Conservation (phyloP, 108 stramenopile genomes). For the Bacterosira constricta region DNA sequence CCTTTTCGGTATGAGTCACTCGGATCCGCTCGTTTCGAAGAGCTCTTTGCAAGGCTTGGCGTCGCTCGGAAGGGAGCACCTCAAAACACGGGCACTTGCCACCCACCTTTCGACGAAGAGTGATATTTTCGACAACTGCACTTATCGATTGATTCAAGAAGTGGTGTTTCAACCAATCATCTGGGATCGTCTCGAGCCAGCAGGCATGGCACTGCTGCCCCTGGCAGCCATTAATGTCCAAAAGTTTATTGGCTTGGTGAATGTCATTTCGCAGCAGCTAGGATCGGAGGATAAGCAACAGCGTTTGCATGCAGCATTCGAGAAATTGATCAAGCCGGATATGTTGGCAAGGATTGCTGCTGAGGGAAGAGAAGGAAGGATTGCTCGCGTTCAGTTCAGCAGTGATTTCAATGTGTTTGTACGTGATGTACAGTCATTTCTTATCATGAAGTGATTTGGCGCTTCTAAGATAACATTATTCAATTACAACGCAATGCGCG, state of each 20-base stretch:
- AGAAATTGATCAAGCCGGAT: slow-evolving; percentile 65
- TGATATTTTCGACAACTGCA: slow-evolving; percentile 67
- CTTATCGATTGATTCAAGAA: slow-evolving; percentile 64
- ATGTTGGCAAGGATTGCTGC: slow-evolving; percentile 57
- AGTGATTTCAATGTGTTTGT: slow-evolving; percentile 80
- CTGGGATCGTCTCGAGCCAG: slow-evolving; percentile 82
- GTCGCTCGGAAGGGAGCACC: slow-evolving; percentile 68
- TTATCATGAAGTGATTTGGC: slow-evolving; percentile 55
- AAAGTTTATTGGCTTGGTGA: slow-evolving; percentile 64
- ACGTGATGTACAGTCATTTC: slow-evolving; percentile 77
- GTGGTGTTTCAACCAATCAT: slow-evolving; percentile 78
- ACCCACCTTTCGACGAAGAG: slow-evolving; percentile 52
- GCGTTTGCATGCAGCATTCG: slow-evolving; percentile 63
- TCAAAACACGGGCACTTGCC: slow-evolving; percentile 39
- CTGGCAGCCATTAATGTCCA: slow-evolving; percentile 69
- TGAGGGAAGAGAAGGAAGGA: slow-evolving; percentile 69
- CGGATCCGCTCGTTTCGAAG: slow-evolving; percentile 72
- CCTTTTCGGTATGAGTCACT: slow-evolving; percentile 85
- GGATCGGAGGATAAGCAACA: slow-evolving; percentile 57
- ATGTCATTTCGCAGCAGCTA: slow-evolving; percentile 58
- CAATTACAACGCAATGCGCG: no score
- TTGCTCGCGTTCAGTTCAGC: slow-evolving; percentile 70
- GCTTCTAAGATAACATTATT: neutral
- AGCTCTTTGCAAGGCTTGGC: slow-evolving; percentile 74
- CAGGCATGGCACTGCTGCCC: slow-evolving; percentile 65